Base-by-base conservation (phyloP, 345 rosid genomes). In the Sonneratia alba region DNA sequence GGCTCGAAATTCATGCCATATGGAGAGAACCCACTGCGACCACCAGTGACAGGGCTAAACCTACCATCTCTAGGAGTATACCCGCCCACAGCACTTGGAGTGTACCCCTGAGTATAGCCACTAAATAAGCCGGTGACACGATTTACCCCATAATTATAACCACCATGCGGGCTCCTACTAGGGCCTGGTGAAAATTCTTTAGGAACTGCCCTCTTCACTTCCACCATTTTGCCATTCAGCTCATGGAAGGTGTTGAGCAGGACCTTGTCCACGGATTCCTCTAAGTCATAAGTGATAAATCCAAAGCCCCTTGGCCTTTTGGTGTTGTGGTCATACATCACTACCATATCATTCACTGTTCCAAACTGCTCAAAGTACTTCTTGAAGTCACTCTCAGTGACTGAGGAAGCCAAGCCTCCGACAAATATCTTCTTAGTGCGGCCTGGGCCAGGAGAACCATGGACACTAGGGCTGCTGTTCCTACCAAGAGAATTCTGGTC, bases 291-390 rank as follows among this genome's bases (percentile, higher is more conserved):
- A 5, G 97, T 91, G 68, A 93, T 87, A 78, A 91, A 89, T 34
- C 98, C 98, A 36, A 93, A 91, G 15, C 98, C 98, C 77, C 97
- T 85, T 34, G 96, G 96, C 70, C 88, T 84, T 78, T 87, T 83
- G 6, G 90, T 86, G 49, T 55, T 69, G 78, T 82, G 85, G 67
- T 91, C 98, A 37, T 87, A 86, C 93, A 93, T 91, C 64, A 90
- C 96, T 34, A 90, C 96, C 43, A 87, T 89, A 82, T 90, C 96
- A 51, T 82, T 86, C 76, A 90, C 87, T 24, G 82, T 79, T 68
- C 96, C 96, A 78, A 85, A 90, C 76, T 86, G 96, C 73, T 90
- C 96, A 74, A 90, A 90, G 75, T 90, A 90, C 63, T 81, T 80
- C 83, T 79, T 86, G 70, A 90, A 90, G 77, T 90, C 96, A 68